phyloP scores from a whole-genome alignment of 2,329 filamentous ascomycete species.

The Diatrype stigma region DNA sequence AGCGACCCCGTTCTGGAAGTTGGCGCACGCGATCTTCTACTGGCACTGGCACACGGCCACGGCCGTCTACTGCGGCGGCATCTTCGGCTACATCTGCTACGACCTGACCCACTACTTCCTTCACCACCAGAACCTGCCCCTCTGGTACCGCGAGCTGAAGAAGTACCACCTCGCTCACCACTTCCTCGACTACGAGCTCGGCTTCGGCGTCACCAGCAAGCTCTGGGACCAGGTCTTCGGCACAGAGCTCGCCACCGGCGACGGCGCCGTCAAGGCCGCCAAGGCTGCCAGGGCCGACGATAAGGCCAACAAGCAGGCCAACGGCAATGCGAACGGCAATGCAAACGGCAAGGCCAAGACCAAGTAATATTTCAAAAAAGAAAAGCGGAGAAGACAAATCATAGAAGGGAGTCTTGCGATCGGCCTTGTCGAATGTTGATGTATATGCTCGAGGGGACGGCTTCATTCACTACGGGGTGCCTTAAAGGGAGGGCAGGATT shows the following conservation, averaged over 20 bases:
- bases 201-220: conserved; percentile 91
- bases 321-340: too few species aligned
- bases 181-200: conserved; percentile 96
- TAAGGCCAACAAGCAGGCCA: too few species aligned
- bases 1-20: conserved; percentile 85
- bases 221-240: conserved; percentile 96
- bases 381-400: too few species aligned
- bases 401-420: too few species aligned
- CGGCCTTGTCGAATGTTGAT: too few species aligned
- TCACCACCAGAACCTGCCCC: conserved; percentile 86
- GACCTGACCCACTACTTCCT: conserved; percentile 98
- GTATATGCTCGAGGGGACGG: too few species aligned
- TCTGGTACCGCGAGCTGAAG: conserved; percentile 89
- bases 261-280: conserved; percentile 28
- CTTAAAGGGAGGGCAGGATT: too few species aligned
- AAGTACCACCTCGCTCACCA: conserved; percentile 97
- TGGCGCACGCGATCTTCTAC: conserved; percentile 77
- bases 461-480: too few species aligned
- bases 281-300: background rate
- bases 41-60: conserved; percentile 81
- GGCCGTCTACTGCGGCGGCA: conserved; percentile 78
- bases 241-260: conserved; percentile 62
- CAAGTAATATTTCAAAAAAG: too few species aligned
- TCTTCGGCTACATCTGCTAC: conserved; percentile 95
- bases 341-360: too few species aligned